Percentiles rank a stretch among this genome's conserved stretches.
Evolutionary conservation across 2,329 filamentous ascomycete genomes (phyloP).

Genomic region (Cercospora beticola): DNA sequence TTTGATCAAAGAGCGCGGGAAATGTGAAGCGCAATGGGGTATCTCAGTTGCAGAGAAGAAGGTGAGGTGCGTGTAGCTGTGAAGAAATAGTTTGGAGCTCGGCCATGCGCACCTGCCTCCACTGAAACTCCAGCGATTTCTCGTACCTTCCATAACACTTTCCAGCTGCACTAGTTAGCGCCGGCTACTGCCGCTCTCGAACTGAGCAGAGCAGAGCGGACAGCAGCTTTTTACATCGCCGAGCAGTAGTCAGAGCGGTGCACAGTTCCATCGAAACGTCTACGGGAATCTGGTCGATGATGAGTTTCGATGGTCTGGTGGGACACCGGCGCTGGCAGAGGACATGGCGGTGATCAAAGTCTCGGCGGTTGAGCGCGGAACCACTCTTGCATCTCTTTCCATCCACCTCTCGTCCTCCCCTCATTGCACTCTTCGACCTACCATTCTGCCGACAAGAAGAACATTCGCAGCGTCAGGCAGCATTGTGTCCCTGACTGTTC

Average conservation of each 20-base stretch:
- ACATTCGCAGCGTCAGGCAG: not conserved
- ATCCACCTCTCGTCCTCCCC: not conserved
- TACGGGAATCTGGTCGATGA: not conserved
- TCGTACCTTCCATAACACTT: conserved; percentile 2
- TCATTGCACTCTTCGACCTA: not conserved
- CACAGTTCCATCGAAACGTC: not conserved
- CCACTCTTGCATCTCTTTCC: not conserved
- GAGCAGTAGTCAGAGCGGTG: not conserved
- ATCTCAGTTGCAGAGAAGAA: conserved; percentile 1
- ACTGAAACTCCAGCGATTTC: not conserved
- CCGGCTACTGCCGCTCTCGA: not conserved
- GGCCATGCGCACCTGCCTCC: not conserved
- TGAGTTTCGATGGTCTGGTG: not conserved
- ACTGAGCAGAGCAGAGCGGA: not conserved
- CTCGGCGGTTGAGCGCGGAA: not conserved
- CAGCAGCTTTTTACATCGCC: not conserved
- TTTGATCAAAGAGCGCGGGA: not conserved
- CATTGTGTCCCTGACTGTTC: not conserved
- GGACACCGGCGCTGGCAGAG: not conserved
- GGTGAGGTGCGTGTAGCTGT: not conserved
- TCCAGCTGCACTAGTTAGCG: not conserved
- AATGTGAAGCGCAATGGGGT: not conserved
- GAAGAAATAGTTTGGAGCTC: conserved; percentile 3
- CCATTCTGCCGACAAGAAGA: not conserved
- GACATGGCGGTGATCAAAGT: not conserved